Evolutionary conservation across 768 basidiomycete species (phyloP), one percentile per base, ranked within the genome.

Genomic region (Kwoniella shandongensis): DNA sequence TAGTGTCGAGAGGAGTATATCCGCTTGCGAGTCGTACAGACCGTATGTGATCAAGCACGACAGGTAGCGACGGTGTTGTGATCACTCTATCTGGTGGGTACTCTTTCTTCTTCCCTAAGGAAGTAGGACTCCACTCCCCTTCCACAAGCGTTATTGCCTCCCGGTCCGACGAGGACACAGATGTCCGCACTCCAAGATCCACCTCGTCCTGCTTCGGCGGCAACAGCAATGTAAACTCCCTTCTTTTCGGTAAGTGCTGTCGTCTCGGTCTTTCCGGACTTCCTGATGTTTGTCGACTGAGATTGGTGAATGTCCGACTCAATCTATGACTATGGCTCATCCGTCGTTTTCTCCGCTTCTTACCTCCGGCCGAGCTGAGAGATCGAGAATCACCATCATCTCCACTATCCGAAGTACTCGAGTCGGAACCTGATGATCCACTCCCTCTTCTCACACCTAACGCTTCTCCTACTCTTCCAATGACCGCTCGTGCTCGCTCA

Each of bases 381-480:
- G 51, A 57, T 17, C 48, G 41, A 27, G 13, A 13, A 32, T 32
- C 32, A 32, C 13, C 6, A 6, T 32, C 32, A 32, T 32, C 32
- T 32, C 32, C 32, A 13, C 51, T 29, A 26, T 51, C 54, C 0
- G 44, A 36, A 26, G 36, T 38, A 39, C 46, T 38, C 12, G 58
- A 45, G 20, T 49, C 54, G 11, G 66, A 64, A n/a, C 52, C 52
- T 22, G 61, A 62, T 4, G 67, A 61, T 26, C 27, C 38, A 20
- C 70, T 69, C n/a, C 70, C 67, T 45, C 74, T 51, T 22, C 74
- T 61, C 2, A 72, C 63, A 23, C 72, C 66, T n/a, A 75, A 46
- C 22, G 63, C 68, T 44, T 72, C 75, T 23, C 73, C 68, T 15
- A 74, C 52, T 23, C 62, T 49, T 23, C 62, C 74, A 15, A 73